phyloP scores from a whole-genome alignment of 768 basidiomycete species.

The Pleurotus tuoliensis region DNA sequence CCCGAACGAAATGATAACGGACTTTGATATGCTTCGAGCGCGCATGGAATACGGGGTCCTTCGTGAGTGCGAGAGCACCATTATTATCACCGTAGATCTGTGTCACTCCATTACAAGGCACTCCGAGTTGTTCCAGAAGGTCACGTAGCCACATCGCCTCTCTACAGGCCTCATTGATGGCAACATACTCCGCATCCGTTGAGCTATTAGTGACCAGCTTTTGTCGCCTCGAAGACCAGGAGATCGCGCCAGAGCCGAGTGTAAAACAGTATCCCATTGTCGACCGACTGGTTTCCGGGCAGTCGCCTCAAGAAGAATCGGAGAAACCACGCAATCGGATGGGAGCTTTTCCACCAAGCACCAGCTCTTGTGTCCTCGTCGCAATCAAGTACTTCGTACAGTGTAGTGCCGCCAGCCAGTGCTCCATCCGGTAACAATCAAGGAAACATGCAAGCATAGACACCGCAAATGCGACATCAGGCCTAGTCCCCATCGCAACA shows the following conservation, averaged over 20 bases:
- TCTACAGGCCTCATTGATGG: too few relatives aligned
- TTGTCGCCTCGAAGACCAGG: conserved; percentile 32
- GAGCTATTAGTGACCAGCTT: too few relatives aligned
- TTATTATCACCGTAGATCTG: conserved; percentile 30
- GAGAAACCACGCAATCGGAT: conserved; percentile 9
- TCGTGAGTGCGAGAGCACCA: conserved; percentile 27
- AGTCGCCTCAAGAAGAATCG: conserved; percentile 12
- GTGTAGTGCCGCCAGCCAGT: neutral
- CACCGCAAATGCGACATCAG: conserved; percentile 23
- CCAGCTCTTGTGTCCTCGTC: neutral
- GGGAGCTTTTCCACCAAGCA: conserved; percentile 10
- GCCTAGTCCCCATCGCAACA: conserved; percentile 15
- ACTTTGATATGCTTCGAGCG: conserved; percentile 41
- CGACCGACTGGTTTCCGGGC: conserved; percentile 11
- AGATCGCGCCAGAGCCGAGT: conserved; percentile 24
- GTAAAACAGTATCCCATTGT: conserved; percentile 30
- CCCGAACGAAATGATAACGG: conserved; percentile 32
- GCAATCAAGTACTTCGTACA: neutral
- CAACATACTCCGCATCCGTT: too few relatives aligned
- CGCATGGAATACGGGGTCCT: conserved; percentile 31
- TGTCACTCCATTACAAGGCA: conserved; percentile 6
- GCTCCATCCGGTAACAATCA: conserved; percentile 13
- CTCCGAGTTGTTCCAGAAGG: conserved; percentile 17
- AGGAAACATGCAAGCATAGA: conserved; percentile 23
- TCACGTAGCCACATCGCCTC: conserved; percentile 21